Evolutionary conservation across 352 stramenopile species (phyloP).

Genomic region (Phytophthora capsici): DNA sequence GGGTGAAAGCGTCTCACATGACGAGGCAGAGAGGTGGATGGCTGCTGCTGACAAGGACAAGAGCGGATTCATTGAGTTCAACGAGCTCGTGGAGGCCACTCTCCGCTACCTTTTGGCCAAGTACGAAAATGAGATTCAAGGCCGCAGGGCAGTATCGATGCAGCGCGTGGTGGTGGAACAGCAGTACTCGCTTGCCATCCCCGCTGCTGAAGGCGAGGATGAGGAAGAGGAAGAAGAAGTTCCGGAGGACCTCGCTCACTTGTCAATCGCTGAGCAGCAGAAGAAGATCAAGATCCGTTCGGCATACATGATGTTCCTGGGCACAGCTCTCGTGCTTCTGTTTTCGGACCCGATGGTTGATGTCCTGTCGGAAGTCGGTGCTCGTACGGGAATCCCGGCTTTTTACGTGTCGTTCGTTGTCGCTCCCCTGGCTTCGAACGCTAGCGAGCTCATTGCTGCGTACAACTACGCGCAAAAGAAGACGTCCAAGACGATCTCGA

Average conservation of each 20-base stretch:
- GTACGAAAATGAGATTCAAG: slow-evolving; percentile 68
- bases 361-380: slow-evolving; percentile 94
- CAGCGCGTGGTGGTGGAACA: slow-evolving; percentile 55
- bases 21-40: slow-evolving; percentile 89
- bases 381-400: slow-evolving; percentile 88
- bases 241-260: slow-evolving; percentile 93
- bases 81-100: slow-evolving; percentile 94
- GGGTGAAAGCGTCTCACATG: slow-evolving; percentile 84
- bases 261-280: slow-evolving; percentile 96
- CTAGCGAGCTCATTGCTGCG: slow-evolving; percentile 96
- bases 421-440: slow-evolving; percentile 98
- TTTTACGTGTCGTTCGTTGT: slow-evolving; percentile 99
- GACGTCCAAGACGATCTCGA: slow-evolving; percentile 97
- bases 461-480: slow-evolving; percentile 99
- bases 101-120: slow-evolving; percentile 87
- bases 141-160: slow-evolving; percentile 60
- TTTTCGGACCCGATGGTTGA: slow-evolving; percentile 99
- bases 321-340: slow-evolving; percentile 94
- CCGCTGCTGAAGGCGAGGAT: slow-evolving; percentile 69
- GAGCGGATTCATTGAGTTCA: slow-evolving; percentile 92
- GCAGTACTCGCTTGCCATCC: slow-evolving; percentile 47
- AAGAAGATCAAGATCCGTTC: slow-evolving; percentile 94
- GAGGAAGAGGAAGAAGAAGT: slow-evolving; percentile 95
- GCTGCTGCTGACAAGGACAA: slow-evolving; percentile 91
- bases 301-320: slow-evolving; percentile 94